Base-by-base conservation (phyloP, 2,329 filamentous ascomycete species). In the Penicillium fuscoglaucum region DNA sequence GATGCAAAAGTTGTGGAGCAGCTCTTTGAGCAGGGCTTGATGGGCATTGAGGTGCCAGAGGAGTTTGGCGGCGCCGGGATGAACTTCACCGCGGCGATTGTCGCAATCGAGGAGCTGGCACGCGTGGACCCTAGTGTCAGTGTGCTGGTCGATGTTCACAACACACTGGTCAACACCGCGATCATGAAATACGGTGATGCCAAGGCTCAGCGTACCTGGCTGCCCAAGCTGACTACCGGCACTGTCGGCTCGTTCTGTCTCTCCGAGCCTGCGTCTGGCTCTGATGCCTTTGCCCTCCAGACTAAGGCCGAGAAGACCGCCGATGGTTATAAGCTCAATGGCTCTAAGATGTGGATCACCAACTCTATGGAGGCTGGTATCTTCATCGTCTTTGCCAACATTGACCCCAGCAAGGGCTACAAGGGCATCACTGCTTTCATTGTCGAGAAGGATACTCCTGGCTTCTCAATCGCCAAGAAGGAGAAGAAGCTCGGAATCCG, bases 321-420 rank as follows among this genome's bases (percentile, higher is more conserved):
- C 24, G 84, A 87, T 64, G 92, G 93, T 35, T 99, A 93, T 81
- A 88, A 84, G 78, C 90, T 99, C 76, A 90, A 86, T 61, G 95
- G 95, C 50, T 87, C 86, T 76, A 99, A 99, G 85, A 99, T 99
- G 95, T 99, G 95, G 95, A 99, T 99, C 78, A 99, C 95, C 63
- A 99, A 99, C 83, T 89, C 90, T 51, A 88, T 93, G 80, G 95
- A 99, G 79, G 90, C 95, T 21, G 87, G 87, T 60, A 89, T 98
- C 81, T 99, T 97, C 80, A 93, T 99, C 71, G 95, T 99, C 58
- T 99, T 99, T 73, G 95, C 95, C 71, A 99, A 97, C 79, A 82
- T 99, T 40, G 89, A 97, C 73, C 93, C 89, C 0, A 88, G 86
- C 79, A 92, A 93, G 80, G 93, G 92, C 53, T 97, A 99, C 84